phyloP scores from a whole-genome alignment of 192 early-diverging fungal genomes.

The Physocladia obscura region DNA sequence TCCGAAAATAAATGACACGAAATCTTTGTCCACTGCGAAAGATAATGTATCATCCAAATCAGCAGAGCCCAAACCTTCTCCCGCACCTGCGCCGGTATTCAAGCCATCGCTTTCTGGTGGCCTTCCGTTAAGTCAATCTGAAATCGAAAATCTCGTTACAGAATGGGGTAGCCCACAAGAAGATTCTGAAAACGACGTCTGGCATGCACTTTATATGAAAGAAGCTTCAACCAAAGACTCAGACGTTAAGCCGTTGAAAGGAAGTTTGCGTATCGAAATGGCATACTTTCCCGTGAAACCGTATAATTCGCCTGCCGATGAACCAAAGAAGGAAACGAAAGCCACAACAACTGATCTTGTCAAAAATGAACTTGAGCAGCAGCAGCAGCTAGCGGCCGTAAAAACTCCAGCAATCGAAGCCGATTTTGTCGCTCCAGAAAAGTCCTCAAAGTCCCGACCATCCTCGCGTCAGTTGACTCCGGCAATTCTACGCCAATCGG shows the following conservation, averaged over 20 bases:
- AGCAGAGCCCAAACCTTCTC: not conserved
- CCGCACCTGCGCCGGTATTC: not conserved
- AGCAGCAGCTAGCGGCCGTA: not conserved
- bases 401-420: not conserved
- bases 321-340: not conserved
- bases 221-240: not conserved
- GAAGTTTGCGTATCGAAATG: slow-evolving; percentile 39
- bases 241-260: not conserved
- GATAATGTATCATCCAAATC: not conserved
- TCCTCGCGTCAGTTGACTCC: not conserved
- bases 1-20: not conserved
- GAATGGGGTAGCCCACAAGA: slow-evolving; percentile 53
- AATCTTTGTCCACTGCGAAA: not conserved
- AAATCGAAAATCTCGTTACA: slow-evolving; percentile 37
- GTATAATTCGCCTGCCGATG: not conserved
- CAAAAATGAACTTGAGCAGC: too few species aligned
- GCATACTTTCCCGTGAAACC: slow-evolving; percentile 38
- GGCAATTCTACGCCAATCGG: not conserved
- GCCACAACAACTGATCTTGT: not conserved
- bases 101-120: slow-evolving; percentile 19
- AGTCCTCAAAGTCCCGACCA: not conserved
- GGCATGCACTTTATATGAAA: slow-evolving; percentile 20
- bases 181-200: slow-evolving; percentile 34
- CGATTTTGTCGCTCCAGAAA: not conserved
- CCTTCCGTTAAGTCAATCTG: slow-evolving; percentile 28